Conservation (phyloP, 2,329 filamentous ascomycete species). For the Emergomyces orientalis region DNA sequence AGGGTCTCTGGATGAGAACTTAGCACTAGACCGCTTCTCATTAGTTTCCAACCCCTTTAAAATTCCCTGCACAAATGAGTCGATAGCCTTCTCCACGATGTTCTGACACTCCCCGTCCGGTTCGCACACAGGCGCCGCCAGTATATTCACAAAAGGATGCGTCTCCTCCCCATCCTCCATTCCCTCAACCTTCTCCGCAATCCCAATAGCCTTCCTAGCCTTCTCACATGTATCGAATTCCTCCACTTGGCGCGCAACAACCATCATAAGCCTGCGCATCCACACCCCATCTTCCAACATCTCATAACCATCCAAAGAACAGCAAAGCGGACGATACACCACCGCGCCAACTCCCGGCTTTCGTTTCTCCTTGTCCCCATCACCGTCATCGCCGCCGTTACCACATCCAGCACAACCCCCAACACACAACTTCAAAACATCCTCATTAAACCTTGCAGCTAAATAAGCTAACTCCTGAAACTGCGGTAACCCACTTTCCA, state of each 20-base stretch:
- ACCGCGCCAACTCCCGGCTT: constrained; percentile 6
- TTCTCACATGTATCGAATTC: constrained; percentile 11
- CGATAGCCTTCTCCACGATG: constrained; percentile 7
- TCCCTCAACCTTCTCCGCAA: constrained; percentile 2
- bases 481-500: constrained; percentile 6
- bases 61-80: constrained; percentile 4
- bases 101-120: constrained; percentile 9
- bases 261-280: constrained; percentile 13
- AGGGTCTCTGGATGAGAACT: not conserved
- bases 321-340: constrained; percentile 13
- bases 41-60: not conserved
- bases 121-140: constrained; percentile 14
- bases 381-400: not conserved
- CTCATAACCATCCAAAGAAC: constrained; percentile 12
- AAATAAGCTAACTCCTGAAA: constrained; percentile 12
- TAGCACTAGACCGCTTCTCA: not conserved
- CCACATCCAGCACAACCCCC: constrained; percentile 12
- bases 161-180: not conserved
- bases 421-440: constrained; percentile 11
- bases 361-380: not conserved
- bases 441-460: constrained; percentile 9
- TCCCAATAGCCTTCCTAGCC: constrained; percentile 13
- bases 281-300: constrained; percentile 11
- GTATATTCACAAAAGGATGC: constrained; percentile 9
- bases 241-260: constrained; percentile 11